These are phyloP conservation scores for Leishmania arabica DNA, from an alignment of 208 protist species.

Conservation along the genomic window DNA sequence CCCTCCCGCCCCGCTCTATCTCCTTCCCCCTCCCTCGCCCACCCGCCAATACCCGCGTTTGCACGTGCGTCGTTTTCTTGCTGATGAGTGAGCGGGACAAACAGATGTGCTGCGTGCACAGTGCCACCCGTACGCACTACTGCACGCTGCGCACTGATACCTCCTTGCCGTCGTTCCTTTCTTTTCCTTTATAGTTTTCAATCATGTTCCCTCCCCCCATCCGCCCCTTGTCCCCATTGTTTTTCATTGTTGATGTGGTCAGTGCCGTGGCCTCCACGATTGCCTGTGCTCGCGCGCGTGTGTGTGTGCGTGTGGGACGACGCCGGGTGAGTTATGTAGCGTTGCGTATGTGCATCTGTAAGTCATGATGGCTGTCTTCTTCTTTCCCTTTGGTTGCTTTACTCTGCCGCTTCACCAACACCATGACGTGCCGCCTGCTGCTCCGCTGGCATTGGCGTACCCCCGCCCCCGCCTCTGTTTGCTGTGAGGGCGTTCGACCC, in stretches of 20 bases:
- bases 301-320: neutral
- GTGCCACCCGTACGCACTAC: neutral
- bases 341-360: neutral
- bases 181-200: neutral
- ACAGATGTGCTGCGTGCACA: neutral
- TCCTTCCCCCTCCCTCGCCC: neutral
- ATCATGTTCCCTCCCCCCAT: neutral
- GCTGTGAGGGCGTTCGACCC: neutral
- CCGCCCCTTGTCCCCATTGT: neutral
- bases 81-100: neutral
- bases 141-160: neutral
- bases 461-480: neutral
- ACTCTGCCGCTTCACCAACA: neutral
- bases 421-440: neutral
- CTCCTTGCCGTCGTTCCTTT: neutral
- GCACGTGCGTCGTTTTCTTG: neutral
- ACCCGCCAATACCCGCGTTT: no score
- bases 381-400: neutral
- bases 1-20: neutral
- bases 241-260: neutral
- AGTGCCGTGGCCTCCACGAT: neutral
- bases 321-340: neutral
- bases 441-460: neutral
- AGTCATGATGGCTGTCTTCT: neutral
- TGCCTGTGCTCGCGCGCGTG: neutral